These are phyloP conservation scores for Hyphopichia wangnamkhiaoensis DNA, from an alignment of 1,139 yeast species.

Conservation along the genomic window DNA sequence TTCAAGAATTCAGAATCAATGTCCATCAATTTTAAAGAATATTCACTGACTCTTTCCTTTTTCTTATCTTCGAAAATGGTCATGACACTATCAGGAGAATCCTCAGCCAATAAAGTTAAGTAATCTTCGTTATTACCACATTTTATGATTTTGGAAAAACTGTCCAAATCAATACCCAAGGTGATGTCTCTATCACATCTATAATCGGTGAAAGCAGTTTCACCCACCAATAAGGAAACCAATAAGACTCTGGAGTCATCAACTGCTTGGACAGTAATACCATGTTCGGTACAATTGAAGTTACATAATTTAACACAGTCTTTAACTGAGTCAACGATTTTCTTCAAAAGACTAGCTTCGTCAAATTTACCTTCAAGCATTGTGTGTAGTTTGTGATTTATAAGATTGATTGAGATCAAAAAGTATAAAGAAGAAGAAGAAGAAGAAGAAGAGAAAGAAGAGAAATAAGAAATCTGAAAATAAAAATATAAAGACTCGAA, in stretches of 20 bases:
- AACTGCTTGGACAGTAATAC: constrained; percentile 95
- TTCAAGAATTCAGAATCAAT: constrained; percentile 93
- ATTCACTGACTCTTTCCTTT: constrained; percentile 91
- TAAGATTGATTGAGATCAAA: not conserved
- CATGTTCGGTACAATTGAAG: constrained; percentile 93
- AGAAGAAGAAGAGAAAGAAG: constrained; percentile 2
- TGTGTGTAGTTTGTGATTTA: constrained; percentile 5
- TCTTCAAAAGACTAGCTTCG: constrained; percentile 88
- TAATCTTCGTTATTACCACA: constrained; percentile 92
- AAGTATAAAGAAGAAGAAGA: not conserved
- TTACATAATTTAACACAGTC: constrained; percentile 94
- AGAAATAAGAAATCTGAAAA: constrained; percentile 1
- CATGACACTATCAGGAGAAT: constrained; percentile 78
- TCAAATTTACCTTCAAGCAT: constrained; percentile 98
- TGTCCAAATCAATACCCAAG: constrained; percentile 85
- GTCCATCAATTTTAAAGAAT: constrained; percentile 90
- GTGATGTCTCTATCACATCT: constrained; percentile 96
- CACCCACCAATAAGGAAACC: constrained; percentile 84
- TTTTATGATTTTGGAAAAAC: constrained; percentile 82
- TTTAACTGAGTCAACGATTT: constrained; percentile 87
- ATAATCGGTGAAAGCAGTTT: constrained; percentile 88
- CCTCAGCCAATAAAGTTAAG: constrained; percentile 88
- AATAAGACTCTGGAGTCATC: constrained; percentile 95
- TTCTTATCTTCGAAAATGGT: constrained; percentile 87
- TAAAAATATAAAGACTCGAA: too few species aligned